These are phyloP conservation scores for Globisporangium middletonii DNA, from an alignment of 352 stramenopile genomes.

Conservation along the genomic window DNA sequence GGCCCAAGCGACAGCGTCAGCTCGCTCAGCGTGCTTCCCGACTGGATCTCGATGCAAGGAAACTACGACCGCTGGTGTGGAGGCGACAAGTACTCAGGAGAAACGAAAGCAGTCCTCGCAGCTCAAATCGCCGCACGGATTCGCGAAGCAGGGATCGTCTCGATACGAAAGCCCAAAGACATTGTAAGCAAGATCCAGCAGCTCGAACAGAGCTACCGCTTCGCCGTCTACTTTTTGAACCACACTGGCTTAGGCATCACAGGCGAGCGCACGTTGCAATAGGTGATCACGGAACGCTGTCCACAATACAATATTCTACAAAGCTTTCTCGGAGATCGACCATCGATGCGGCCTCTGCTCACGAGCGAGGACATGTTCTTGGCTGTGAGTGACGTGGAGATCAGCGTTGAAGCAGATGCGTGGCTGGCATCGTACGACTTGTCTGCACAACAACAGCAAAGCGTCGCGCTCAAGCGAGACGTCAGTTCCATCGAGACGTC, in stretches of 20 bases:
- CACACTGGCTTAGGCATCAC: constrained; percentile 13
- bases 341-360: constrained; percentile 4
- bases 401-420: background rate
- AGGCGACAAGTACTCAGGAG: constrained; percentile 1
- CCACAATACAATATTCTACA: constrained; percentile 14
- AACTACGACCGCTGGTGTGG: background rate
- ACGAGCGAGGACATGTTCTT: constrained; percentile 8
- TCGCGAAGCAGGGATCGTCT: background rate
- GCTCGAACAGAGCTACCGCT: constrained; percentile 14
- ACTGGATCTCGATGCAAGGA: too few relatives aligned
- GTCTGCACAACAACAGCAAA: too few relatives aligned
- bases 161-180: constrained; percentile 9
- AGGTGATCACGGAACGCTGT: constrained; percentile 10
- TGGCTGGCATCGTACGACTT: background rate
- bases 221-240: constrained; percentile 10
- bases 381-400: background rate
- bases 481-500: too few relatives aligned
- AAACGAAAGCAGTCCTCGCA: background rate
- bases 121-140: background rate
- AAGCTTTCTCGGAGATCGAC: constrained; percentile 10
- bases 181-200: constrained; percentile 14
- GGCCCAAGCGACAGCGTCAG: too few relatives aligned
- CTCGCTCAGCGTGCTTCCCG: background rate
- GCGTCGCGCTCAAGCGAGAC: too few relatives aligned
- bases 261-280: constrained; percentile 3